phyloP scores from a whole-genome alignment of 805 yeast species.

The Ogataea minuta region DNA sequence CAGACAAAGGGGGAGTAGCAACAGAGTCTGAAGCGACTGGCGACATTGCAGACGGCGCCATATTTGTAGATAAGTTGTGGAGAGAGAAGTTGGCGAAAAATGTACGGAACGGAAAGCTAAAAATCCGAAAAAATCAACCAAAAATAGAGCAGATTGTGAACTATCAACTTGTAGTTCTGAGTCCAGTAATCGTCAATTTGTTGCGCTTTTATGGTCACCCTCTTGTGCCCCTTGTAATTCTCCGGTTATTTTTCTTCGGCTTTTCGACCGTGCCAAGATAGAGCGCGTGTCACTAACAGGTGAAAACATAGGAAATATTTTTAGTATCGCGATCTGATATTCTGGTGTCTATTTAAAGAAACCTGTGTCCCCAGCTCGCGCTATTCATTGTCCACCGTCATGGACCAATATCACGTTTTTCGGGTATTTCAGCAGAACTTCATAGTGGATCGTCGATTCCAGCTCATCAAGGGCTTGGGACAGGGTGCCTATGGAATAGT shows the following conservation, averaged over 20 bases:
- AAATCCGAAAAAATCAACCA: conserved; percentile 1
- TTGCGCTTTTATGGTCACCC: no score
- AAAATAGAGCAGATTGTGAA: background rate
- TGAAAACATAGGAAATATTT: conserved; percentile 7
- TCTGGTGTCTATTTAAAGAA: conserved; percentile 2
- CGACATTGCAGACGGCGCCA: conserved; percentile 15
- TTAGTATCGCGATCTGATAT: conserved; percentile 7
- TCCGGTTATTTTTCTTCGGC: conserved; percentile 5
- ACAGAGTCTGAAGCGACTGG: conserved; percentile 12
- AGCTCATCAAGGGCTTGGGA: conserved; percentile 88
- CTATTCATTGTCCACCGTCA: conserved; percentile 1
- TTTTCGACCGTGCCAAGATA: conserved; percentile 9
- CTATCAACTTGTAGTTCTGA: background rate
- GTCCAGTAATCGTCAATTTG: background rate
- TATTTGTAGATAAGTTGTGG: background rate
- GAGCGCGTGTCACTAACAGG: conserved; percentile 9
- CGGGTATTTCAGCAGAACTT: conserved; percentile 86
- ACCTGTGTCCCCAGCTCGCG: background rate
- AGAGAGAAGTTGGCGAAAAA: no score
- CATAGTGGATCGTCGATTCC: conserved; percentile 83
- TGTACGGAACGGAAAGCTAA: background rate
- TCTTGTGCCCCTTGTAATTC: no score
- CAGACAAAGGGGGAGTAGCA: conserved; percentile 9
- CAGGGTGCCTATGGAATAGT: conserved; percentile 99
- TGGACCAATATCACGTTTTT: conserved; percentile 33